Conservation (phyloP, 306 rosid genomes). For the Sicyos edulis region DNA sequence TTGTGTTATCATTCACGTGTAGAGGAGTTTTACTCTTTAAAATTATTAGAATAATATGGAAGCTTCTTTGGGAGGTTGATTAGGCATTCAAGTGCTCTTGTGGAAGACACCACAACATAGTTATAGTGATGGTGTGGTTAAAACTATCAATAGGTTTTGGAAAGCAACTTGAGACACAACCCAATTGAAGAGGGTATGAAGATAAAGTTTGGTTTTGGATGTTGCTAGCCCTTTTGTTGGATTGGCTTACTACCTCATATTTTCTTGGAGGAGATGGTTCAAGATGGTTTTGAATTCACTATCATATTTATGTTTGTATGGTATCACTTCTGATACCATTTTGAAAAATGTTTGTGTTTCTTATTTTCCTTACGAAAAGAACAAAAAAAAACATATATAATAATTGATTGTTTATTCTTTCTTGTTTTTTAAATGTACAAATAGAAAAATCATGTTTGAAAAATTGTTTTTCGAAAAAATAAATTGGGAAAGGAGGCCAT, state of each 20-base stretch:
- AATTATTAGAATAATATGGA: background rate
- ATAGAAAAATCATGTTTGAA: too few relatives aligned
- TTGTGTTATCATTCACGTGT: too few relatives aligned
- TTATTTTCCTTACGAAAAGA: too few relatives aligned
- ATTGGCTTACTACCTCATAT: conserved; percentile 18
- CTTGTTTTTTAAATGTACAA: too few relatives aligned
- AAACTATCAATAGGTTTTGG: background rate
- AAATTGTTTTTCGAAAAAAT: too few relatives aligned
- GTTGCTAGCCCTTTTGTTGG: background rate
- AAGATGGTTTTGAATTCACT: background rate
- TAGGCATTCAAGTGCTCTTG: background rate
- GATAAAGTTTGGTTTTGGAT: conserved; percentile 18
- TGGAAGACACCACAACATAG: conserved; percentile 10
- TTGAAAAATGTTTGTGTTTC: too few relatives aligned
- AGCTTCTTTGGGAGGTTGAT: background rate
- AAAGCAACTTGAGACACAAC: conserved; percentile 6
- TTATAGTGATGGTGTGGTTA: background rate
- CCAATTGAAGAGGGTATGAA: background rate
- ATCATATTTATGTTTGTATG: background rate
- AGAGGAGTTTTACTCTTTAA: background rate
- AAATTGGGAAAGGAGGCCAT: too few relatives aligned
- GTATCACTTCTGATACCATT: too few relatives aligned
- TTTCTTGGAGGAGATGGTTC: background rate
- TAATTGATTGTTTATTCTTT: too few relatives aligned
- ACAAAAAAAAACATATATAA: too few relatives aligned